These are phyloP conservation scores for Phalaenopsis hybrid DNA, from an alignment of 116 monocot species.

Conservation along the genomic window DNA sequence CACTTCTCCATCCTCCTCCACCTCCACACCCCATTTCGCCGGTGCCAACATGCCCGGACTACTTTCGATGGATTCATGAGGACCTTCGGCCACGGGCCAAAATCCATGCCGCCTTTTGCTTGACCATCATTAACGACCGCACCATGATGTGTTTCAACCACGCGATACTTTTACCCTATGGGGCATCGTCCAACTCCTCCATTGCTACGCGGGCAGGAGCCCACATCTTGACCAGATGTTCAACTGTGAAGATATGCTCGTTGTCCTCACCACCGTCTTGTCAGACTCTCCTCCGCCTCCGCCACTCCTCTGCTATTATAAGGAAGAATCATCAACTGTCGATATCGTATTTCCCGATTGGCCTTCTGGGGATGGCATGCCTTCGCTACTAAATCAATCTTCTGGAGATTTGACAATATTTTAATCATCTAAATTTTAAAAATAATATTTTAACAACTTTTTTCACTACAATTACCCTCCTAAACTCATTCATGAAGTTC, in stretches of 20 bases:
- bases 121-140: slow-evolving; percentile 25
- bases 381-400: too few relatives aligned
- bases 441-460: too few relatives aligned
- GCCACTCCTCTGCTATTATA: slow-evolving; percentile 45
- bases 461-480: too few relatives aligned
- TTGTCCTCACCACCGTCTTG: slow-evolving; percentile 10
- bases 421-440: too few relatives aligned
- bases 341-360: slow-evolving; percentile 68
- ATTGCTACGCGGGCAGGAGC: slow-evolving; percentile 32
- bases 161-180: slow-evolving; percentile 50
- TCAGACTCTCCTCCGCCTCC: slow-evolving; percentile 9
- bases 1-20: background rate
- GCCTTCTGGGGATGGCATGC: slow-evolving; percentile 72
- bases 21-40: background rate
- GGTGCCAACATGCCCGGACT: slow-evolving; percentile 29
- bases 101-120: slow-evolving; percentile 28
- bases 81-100: slow-evolving; percentile 49
- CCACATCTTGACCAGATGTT: slow-evolving; percentile 62
- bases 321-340: slow-evolving; percentile 21
- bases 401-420: too few relatives aligned
- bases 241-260: slow-evolving; percentile 44
- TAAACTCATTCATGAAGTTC: too few relatives aligned
- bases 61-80: slow-evolving; percentile 59
- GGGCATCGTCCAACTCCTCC: slow-evolving; percentile 58
- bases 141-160: slow-evolving; percentile 33